phyloP scores from a whole-genome alignment of 1,284 basidiomycete species.

The Puccinia horiana region DNA sequence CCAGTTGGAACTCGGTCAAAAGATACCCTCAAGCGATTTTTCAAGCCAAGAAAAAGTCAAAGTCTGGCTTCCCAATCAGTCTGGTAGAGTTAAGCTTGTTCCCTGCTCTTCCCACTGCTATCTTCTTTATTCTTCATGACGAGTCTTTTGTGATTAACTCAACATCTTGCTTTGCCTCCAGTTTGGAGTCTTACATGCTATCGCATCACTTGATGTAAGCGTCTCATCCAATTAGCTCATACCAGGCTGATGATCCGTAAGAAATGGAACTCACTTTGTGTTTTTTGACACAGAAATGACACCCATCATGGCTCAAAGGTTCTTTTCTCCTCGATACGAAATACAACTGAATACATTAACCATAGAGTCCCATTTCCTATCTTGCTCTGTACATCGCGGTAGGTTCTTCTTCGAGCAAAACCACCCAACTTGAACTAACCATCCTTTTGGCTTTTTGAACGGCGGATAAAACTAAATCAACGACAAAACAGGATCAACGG shows the following conservation, averaged over 20 bases:
- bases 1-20: conserved; percentile 34
- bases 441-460: not conserved
- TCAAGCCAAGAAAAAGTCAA: conserved; percentile 24
- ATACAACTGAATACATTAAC: conserved; percentile 37
- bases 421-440: not conserved
- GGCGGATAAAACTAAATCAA: not conserved
- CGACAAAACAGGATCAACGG: conserved; percentile 13
- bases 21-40: conserved; percentile 30
- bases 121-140: not conserved
- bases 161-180: not conserved
- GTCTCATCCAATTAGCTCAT: no score
- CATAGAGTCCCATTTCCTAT: conserved; percentile 40
- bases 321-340: conserved; percentile 36
- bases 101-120: not conserved
- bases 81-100: conserved; percentile 26
- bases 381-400: conserved; percentile 37
- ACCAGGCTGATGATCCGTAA: not conserved
- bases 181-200: conserved; percentile 29
- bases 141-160: not conserved
- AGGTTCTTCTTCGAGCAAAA: not conserved
- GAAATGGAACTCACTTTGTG: not conserved
- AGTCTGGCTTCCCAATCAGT: conserved; percentile 42
- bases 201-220: conserved; percentile 39
- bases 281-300: conserved; percentile 24
- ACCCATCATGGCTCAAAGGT: conserved; percentile 31